phyloP scores from a whole-genome alignment of 495 filamentous ascomycete genomes.

The Xylaria grammica region DNA sequence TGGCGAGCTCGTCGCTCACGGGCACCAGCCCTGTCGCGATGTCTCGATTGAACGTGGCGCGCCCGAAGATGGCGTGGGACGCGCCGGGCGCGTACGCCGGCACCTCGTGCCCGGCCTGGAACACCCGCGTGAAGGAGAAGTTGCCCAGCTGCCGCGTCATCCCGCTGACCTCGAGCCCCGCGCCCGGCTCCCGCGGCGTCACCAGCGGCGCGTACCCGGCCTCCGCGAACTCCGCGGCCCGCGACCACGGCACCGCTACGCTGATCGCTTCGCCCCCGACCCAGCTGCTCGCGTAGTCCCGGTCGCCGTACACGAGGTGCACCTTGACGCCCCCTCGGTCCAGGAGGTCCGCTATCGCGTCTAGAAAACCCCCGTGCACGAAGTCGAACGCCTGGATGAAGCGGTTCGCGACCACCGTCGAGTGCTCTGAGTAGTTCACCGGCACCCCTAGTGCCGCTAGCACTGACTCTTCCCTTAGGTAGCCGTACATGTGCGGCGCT shows the following conservation, averaged over 20 bases:
- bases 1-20: conserved; percentile 22
- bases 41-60: conserved; percentile 56
- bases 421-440: conserved; percentile 69
- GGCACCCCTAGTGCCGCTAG: conserved; percentile 68
- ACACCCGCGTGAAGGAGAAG: conserved; percentile 66
- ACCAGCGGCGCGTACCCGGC: conserved; percentile 61
- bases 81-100: conserved; percentile 66
- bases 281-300: conserved; percentile 74
- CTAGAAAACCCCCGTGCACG: conserved; percentile 40
- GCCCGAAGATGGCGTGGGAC: conserved; percentile 2
- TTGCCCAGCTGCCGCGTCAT: conserved; percentile 65
- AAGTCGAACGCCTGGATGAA: conserved; percentile 62
- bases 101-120: conserved; percentile 66
- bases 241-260: conserved; percentile 54
- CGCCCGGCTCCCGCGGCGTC: conserved; percentile 53
- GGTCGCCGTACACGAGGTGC: conserved; percentile 68
- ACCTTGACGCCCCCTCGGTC: conserved; percentile 57
- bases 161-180: conserved; percentile 63
- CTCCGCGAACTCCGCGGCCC: conserved; percentile 43
- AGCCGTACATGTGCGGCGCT: conserved; percentile 64
- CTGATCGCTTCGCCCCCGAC: conserved; percentile 66
- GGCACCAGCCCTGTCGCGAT: conserved; percentile 57
- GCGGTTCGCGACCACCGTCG: conserved; percentile 51
- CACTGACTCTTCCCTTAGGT: conserved; percentile 65
- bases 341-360: background rate